Evolutionary conservation across 768 basidiomycete species (phyloP).

Genomic region (Russula emetica): DNA sequence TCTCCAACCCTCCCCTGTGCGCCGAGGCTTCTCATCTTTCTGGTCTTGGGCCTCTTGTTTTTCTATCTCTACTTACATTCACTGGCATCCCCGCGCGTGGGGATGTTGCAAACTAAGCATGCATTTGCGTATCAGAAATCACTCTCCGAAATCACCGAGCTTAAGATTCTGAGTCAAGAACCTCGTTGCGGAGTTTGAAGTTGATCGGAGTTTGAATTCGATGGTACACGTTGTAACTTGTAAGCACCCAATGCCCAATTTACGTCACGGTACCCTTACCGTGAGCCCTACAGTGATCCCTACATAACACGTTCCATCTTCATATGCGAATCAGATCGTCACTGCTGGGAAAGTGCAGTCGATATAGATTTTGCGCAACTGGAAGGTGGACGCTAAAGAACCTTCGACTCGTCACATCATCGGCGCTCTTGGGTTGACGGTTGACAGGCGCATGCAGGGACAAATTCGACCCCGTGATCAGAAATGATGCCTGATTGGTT

Average conservation of each 20-base stretch:
- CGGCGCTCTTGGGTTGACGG: background rate
- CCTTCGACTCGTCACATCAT: background rate
- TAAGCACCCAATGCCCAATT: no score
- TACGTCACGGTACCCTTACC: background rate
- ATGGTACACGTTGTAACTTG: background rate
- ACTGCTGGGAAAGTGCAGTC: background rate
- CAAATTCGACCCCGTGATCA: background rate
- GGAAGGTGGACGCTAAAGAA: background rate
- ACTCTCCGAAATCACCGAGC: no score
- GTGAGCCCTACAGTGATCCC: background rate
- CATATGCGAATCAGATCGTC: background rate
- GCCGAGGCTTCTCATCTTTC: background rate
- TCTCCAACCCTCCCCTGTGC: no score
- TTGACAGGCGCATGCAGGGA: background rate
- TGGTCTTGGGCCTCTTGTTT: background rate
- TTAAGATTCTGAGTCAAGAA: background rate
- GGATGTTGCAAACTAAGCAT: background rate
- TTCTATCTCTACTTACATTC: no score
- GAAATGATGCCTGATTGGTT: conserved; percentile 5
- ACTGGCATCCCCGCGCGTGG: background rate
- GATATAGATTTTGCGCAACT: background rate
- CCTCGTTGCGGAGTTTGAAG: background rate
- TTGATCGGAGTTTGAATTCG: background rate
- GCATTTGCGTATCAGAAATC: background rate
- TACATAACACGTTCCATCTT: background rate